Evolutionary conservation across 2,329 filamentous ascomycete genomes (phyloP).

Genomic region (Xylaria hypoxylon): DNA sequence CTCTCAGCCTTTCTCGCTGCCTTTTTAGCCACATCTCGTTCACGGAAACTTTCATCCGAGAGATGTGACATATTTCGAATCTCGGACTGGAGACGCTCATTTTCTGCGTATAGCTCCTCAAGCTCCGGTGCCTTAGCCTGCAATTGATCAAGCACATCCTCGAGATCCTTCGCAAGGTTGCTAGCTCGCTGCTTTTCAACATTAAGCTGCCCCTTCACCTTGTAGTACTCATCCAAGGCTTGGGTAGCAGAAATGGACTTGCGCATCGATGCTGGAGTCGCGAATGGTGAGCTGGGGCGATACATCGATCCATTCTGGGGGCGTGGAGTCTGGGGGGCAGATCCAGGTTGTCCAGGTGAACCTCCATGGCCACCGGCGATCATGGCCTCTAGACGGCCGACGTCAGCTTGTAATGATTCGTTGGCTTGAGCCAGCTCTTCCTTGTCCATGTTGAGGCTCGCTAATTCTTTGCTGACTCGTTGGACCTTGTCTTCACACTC

Average conservation of each 20-base stretch:
- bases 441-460: constrained; percentile 63
- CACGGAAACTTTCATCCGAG: constrained; percentile 82
- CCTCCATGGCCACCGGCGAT: constrained; percentile 58
- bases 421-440: constrained; percentile 61
- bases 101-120: constrained; percentile 84
- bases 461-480: constrained; percentile 67
- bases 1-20: constrained; percentile 82
- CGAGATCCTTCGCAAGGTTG: constrained; percentile 79
- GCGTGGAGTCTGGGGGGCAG: constrained; percentile 70
- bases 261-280: constrained; percentile 69
- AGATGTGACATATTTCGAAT: constrained; percentile 87
- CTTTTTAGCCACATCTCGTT: constrained; percentile 82
- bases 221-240: constrained; percentile 72
- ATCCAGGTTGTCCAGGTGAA: constrained; percentile 55
- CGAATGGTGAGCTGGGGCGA: constrained; percentile 71
- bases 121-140: constrained; percentile 90
- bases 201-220: constrained; percentile 77
- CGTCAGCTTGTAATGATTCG: constrained; percentile 63
- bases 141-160: constrained; percentile 86
- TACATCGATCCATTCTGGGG: constrained; percentile 65
- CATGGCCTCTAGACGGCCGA: constrained; percentile 65
- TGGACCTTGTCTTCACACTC: constrained; percentile 72
- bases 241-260: constrained; percentile 72
- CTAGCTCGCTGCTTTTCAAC: constrained; percentile 79
- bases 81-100: constrained; percentile 82